phyloP scores from a whole-genome alignment of 257 asterid species.

The Nicotiana benthamiana region DNA sequence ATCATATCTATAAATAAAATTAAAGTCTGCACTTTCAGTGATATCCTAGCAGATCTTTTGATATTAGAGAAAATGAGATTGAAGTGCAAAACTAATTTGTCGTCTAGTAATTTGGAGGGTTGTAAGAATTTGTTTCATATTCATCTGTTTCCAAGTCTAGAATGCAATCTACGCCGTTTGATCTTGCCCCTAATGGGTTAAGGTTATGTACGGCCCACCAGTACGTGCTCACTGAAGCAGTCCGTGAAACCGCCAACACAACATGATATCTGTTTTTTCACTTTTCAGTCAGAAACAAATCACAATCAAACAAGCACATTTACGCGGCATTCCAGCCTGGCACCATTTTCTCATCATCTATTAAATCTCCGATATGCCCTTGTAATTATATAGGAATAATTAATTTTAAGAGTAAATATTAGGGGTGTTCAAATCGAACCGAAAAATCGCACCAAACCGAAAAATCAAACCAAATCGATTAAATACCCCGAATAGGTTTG shows the following conservation, averaged over 20 bases:
- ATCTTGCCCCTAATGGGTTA: not conserved
- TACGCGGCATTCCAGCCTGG: slow-evolving; percentile 36
- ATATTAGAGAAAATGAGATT: no score
- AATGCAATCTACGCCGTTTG: not conserved
- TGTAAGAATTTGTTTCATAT: no score
- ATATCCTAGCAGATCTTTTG: no score
- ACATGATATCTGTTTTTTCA: not conserved
- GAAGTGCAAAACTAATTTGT: no score
- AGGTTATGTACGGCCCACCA: not conserved
- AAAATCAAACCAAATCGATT: no score
- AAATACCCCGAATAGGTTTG: no score
- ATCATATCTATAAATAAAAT: no score
- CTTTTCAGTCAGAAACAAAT: not conserved
- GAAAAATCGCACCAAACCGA: no score
- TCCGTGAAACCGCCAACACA: slow-evolving; percentile 15
- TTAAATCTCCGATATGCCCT: not conserved
- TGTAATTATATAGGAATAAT: not conserved
- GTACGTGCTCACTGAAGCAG: not conserved
- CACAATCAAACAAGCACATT: not conserved
- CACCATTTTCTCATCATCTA: not conserved
- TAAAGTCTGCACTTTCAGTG: no score
- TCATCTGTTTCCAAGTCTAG: no score
- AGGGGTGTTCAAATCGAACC: no score
- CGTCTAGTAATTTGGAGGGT: no score
- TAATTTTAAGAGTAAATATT: not conserved